Base-by-base conservation (phyloP, 352 stramenopile species). In the Globisporangium takayamanum region DNA sequence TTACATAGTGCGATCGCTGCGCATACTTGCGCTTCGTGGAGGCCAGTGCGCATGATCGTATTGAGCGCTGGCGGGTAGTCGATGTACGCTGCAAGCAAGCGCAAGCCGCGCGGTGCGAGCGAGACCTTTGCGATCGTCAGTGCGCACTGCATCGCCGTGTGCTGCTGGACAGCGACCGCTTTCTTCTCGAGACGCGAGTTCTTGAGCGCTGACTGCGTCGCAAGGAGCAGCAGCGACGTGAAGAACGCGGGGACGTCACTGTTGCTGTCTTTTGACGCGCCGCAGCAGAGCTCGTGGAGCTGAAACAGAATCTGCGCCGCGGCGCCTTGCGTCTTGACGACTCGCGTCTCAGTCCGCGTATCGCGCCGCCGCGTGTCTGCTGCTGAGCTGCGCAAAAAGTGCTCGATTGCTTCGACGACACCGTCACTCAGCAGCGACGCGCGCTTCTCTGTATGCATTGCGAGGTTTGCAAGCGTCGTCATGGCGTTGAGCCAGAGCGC, bases 1-100 rank as follows among this genome's bases (percentile, higher is more conserved):
- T 96, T 94, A 54, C 87, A 95, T n/a, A 96, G 67, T 36, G 80
- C 84, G 47, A 93, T 80, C 28, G 85, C 85, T 0, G 82, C 83
- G 56, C 80, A 94, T n/a, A 94, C 68, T 28, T 96, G 87, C 5
- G 85, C 84, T 39, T 92, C 80, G 49, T 92, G 80, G 20, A 91
- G 76, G 4, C 83, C 85, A 8, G 80, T 92, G 15, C 87, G 82
- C 85, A 95, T 94, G 69, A 95, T 77, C 28, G 74, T 74, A 50
- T 94, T 94, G 11, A 94, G 62, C 26, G 81, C 80, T 6, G 80
- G 72, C 6, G 82, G 70, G 28, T 91, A 76, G 26, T 89, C 77
- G 25, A 60, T 26, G 53, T 84, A 63, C 4, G 67, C 63, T 3
- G 78, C 69, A 26, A 92, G 59, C 14, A 87, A 52, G 14, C 66